phyloP scores from a whole-genome alignment of 2,329 filamentous ascomycete genomes.

The Aspergillus terreus region DNA sequence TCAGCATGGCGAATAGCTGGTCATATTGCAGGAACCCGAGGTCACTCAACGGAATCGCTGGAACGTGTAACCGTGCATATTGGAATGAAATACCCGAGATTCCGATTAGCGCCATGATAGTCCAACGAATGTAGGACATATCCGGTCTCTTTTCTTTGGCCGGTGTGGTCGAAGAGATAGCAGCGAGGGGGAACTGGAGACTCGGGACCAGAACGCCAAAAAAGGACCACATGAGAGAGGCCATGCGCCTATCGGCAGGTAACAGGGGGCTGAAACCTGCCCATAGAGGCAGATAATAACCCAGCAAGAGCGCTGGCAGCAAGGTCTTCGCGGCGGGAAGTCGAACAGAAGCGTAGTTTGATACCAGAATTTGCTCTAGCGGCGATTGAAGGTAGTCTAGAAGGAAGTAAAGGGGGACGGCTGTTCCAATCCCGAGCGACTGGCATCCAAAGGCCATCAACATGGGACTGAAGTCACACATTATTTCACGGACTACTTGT shows the following conservation, averaged over 20 bases:
- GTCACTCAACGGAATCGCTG: neutral
- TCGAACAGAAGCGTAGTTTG: neutral
- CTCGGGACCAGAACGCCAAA: neutral
- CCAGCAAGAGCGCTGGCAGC: constrained; percentile 2
- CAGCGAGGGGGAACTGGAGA: neutral
- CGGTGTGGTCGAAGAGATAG: too few relatives aligned
- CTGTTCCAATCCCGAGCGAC: neutral
- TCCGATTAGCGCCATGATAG: neutral
- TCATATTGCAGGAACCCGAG: constrained; percentile 8
- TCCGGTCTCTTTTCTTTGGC: neutral
- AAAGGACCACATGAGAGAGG: constrained; percentile 5
- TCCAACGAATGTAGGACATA: neutral
- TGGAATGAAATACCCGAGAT: neutral
- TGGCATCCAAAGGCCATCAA: neutral
- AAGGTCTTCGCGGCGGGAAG: neutral
- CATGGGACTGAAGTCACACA: neutral
- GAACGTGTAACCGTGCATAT: neutral
- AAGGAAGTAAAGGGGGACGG: constrained; percentile 3
- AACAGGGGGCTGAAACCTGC: constrained; percentile 5
- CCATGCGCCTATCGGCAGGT: constrained; percentile 5
- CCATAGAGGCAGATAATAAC: constrained; percentile 1
- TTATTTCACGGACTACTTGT: neutral
- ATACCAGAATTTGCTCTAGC: neutral
- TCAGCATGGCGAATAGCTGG: constrained; percentile 1
- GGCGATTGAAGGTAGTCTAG: constrained; percentile 2